Conservation (phyloP, 73 alveolate genomes). For the Urostyla sp. region DNA sequence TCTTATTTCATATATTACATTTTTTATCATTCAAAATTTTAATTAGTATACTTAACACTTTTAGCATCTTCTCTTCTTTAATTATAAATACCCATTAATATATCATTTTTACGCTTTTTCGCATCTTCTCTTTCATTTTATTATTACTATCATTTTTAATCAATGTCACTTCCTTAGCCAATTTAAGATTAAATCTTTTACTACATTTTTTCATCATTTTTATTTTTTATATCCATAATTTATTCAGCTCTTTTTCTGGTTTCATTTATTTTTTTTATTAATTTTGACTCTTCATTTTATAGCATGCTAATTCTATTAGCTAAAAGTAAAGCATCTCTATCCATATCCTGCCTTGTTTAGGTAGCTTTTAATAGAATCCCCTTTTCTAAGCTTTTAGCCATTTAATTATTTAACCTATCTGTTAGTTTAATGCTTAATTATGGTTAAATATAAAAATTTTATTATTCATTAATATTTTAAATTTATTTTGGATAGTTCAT, state of each 20-base stretch:
- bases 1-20: too few species aligned
- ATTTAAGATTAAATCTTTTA: background rate
- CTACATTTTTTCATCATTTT: conserved; percentile 20
- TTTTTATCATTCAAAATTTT: background rate
- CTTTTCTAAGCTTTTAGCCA: too few species aligned
- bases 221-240: background rate
- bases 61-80: background rate
- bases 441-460: too few species aligned
- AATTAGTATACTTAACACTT: background rate
- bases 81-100: too few species aligned
- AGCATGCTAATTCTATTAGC: conserved; percentile 15
- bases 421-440: too few species aligned
- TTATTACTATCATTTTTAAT: background rate
- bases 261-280: conserved; percentile 28
- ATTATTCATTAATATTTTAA: too few species aligned
- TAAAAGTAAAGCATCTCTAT: background rate
- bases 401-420: too few species aligned
- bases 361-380: background rate
- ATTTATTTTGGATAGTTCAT: too few species aligned
- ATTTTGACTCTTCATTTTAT: conserved; percentile 24
- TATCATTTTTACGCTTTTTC: too few species aligned
- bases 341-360: background rate
- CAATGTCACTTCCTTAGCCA: background rate
- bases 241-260: conserved; percentile 34
- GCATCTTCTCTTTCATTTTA: background rate